Conservation (phyloP, 352 stramenopile genomes). For the Elongisporangium undulatum region DNA sequence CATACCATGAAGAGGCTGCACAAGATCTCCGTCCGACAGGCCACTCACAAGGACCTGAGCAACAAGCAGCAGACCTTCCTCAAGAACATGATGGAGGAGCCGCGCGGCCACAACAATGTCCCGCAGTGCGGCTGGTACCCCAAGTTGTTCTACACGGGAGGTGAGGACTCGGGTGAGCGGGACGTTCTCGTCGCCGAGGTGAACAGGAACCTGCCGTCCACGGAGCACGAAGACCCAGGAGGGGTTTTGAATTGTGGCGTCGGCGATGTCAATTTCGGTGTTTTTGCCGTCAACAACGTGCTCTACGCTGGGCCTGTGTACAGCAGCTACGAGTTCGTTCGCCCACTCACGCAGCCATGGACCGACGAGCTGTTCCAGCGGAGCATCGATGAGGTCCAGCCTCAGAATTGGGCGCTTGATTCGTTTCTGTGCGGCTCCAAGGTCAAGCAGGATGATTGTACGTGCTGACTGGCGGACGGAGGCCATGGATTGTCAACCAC, state of each 20-base stretch:
- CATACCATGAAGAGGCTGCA: conserved; percentile 2
- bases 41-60: not conserved
- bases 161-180: conserved; percentile 1
- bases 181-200: conserved; percentile 8
- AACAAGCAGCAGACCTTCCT: not conserved
- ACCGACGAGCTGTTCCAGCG: not conserved
- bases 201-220: conserved; percentile 1
- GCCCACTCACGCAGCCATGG: not conserved
- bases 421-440: not conserved
- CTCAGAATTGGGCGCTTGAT: not conserved
- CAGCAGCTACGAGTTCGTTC: conserved; percentile 9
- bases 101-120: not conserved
- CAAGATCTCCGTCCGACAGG: conserved; percentile 1
- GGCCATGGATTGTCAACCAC: no score
- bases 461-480: not conserved
- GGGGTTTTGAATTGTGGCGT: conserved; percentile 6
- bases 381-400: not conserved
- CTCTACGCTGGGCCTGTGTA: conserved; percentile 10
- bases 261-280: conserved; percentile 1
- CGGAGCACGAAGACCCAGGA: conserved; percentile 2
- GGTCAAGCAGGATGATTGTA: not conserved
- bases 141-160: conserved; percentile 1
- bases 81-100: conserved; percentile 3
- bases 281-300: conserved; percentile 7
- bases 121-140: conserved; percentile 4